Evolutionary conservation across 2,329 filamentous ascomycete species (phyloP), one percentile per base, ranked within the genome.

Genomic region (Hymenoscyphus linearis): DNA sequence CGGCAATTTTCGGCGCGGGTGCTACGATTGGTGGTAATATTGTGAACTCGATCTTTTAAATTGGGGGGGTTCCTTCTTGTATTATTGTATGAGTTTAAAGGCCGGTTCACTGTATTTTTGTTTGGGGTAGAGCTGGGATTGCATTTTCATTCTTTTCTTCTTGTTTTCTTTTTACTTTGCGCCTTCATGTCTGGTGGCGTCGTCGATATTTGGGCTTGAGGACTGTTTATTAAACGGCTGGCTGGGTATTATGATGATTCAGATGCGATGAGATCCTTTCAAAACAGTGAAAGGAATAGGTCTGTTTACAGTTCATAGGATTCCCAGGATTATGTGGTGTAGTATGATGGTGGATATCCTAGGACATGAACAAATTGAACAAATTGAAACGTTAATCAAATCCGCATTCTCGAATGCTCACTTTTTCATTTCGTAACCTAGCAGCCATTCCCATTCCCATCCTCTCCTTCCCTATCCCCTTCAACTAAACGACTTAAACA

Each of bases 11-110:
- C 70, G 93, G 93, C 74, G 93, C 93, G 55, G 93, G 93, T 75
- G 93, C 93, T 55, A 95, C 91, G 1, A 88, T 96, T 66, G 93
- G 93, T 72, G 85, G 88, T 68, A 95, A 96, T 73, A 85, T 96
- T 72, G 91, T 96, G 68, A 95, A 96, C 76, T 86, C 88, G 65
- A 96, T 96, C 69, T 95, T 96, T 75, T 96, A 86, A 60, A 27
- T 58, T n/a, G n/a, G n/a, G n/a, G n/a, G n/a, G 52, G 53, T n/a
- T 18, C 12, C 27, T n/a, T 40, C 34, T 26, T 26, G 35, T n/a
- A 26, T 37, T 26, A 27, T 13, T 34, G 26, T 47, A 25, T 18
- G 12, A 3, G 13, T 13, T 53, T 14, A 53, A 27, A 2, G 52
- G 52, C 4, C 26, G 25, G 27, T 9, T n/a, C n/a, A n/a, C n/a